Conservation (phyloP, 2,329 filamentous ascomycete genomes). For the Cladophialophora chaetospira region DNA sequence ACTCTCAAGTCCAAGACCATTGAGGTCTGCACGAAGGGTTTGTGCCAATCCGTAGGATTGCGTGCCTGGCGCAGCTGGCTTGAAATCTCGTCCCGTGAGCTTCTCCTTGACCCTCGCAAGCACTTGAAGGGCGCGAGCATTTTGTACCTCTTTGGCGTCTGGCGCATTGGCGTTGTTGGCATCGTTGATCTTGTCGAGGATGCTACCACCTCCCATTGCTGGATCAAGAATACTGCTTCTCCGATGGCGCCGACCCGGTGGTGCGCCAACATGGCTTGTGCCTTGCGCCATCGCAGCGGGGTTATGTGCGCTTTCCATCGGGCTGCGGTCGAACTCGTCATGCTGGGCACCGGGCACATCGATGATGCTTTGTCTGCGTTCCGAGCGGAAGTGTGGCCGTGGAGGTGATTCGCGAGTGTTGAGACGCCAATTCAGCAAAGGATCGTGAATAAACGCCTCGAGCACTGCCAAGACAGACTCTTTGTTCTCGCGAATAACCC, state of each 20-base stretch:
- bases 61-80: conserved; percentile 53
- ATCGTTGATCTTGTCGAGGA: conserved; percentile 46
- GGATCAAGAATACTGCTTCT: conserved; percentile 69
- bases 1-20: conserved; percentile 22
- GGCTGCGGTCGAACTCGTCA: conserved; percentile 32
- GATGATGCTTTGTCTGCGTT: conserved; percentile 63
- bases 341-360: conserved; percentile 39
- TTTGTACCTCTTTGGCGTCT: conserved; percentile 74
- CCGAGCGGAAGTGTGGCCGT: conserved; percentile 61
- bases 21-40: conserved; percentile 20
- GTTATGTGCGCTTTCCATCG: conserved; percentile 39
- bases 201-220: conserved; percentile 40
- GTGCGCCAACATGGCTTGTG: conserved; percentile 30
- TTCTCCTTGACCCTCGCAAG: conserved; percentile 92
- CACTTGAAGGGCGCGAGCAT: conserved; percentile 88
- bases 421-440: conserved; percentile 95
- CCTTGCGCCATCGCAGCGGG: conserved; percentile 45
- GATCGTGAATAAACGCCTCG: conserved; percentile 99
- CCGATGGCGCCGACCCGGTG: conserved; percentile 52
- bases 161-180: conserved; percentile 35
- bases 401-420: conserved; percentile 63
- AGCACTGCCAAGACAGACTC: conserved; percentile 97
- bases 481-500: conserved; percentile 93
- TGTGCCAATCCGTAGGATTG: conserved; percentile 39
- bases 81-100: conserved; percentile 90